Conservation (phyloP, 2,329 filamentous ascomycete species). For the Fusarium robinianum region DNA sequence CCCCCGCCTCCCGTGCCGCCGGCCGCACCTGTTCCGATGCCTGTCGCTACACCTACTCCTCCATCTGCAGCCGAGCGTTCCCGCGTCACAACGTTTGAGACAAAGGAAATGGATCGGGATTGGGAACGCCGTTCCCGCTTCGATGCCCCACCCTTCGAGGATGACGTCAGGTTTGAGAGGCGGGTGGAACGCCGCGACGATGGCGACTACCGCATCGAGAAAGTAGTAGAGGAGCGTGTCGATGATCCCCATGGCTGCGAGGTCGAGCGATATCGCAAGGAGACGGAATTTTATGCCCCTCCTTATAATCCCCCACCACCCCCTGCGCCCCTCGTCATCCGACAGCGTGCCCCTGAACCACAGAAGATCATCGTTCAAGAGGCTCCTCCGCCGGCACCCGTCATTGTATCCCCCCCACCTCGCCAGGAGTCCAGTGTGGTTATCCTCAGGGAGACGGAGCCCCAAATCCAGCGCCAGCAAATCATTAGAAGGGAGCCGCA, state of each 20-base stretch:
- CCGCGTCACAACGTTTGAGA: slow-evolving; percentile 45
- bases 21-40: slow-evolving; percentile 26
- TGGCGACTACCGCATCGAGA: slow-evolving; percentile 52
- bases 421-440: slow-evolving; percentile 52
- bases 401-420: slow-evolving; percentile 52
- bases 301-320: slow-evolving; percentile 54
- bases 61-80: slow-evolving; percentile 35
- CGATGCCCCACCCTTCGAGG: slow-evolving; percentile 49
- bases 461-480: slow-evolving; percentile 45
- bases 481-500: slow-evolving; percentile 41
- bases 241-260: slow-evolving; percentile 54
- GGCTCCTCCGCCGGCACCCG: slow-evolving; percentile 56
- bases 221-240: slow-evolving; percentile 55
- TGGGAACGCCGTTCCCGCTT: slow-evolving; percentile 50
- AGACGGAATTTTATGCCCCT: slow-evolving; percentile 66
- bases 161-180: slow-evolving; percentile 59
- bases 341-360: slow-evolving; percentile 57
- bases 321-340: slow-evolving; percentile 57
- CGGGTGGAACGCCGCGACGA: slow-evolving; percentile 56
- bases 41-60: slow-evolving; percentile 7
- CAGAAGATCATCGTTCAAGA: slow-evolving; percentile 66
- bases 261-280: slow-evolving; percentile 62
- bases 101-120: slow-evolving; percentile 46
- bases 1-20: slow-evolving; percentile 32
- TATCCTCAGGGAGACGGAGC: slow-evolving; percentile 50